Evolutionary conservation across 2,329 filamentous ascomycete genomes (phyloP).

Genomic region (Phyllosticta ampelicida): DNA sequence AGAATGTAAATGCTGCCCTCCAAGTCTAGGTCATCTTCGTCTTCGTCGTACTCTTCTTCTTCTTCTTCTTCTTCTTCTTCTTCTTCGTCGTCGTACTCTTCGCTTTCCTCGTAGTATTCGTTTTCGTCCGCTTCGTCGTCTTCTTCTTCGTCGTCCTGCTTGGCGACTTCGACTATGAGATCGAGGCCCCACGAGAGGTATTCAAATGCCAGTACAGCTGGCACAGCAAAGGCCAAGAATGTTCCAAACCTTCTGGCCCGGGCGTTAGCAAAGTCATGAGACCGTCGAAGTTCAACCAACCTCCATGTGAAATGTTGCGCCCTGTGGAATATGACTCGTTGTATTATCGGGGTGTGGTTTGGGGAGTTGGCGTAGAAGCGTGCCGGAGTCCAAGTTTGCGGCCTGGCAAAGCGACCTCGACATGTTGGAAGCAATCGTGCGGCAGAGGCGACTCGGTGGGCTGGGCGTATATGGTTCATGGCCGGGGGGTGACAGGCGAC

Average conservation of each 20-base stretch:
- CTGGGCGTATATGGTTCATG: not conserved
- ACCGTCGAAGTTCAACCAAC: conserved; percentile 15
- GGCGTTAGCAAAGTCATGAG: not conserved
- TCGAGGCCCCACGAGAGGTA: not conserved
- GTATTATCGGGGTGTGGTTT: not conserved
- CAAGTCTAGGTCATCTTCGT: not conserved
- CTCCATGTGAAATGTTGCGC: conserved; percentile 25
- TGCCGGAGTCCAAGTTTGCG: not conserved
- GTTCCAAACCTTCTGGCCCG: not conserved
- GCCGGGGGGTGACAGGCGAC: not conserved
- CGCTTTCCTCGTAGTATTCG: conserved; percentile 20
- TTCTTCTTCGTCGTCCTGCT: not conserved
- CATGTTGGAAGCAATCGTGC: not conserved
- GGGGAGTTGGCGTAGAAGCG: not conserved
- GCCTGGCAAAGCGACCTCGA: not conserved
- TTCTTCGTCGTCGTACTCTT: conserved; percentile 21
- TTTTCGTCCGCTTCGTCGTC: conserved; percentile 21
- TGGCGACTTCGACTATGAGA: not conserved
- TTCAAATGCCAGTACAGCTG: not conserved
- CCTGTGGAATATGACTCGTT: conserved; percentile 3
- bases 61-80: conserved; percentile 9
- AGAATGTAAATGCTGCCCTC: not conserved
- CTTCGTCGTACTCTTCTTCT: not conserved
- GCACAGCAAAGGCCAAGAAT: not conserved
- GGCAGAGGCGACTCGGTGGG: not conserved